These are phyloP conservation scores for Citrullus amarus DNA, from an alignment of 306 rosid genomes.

Conservation along the genomic window DNA sequence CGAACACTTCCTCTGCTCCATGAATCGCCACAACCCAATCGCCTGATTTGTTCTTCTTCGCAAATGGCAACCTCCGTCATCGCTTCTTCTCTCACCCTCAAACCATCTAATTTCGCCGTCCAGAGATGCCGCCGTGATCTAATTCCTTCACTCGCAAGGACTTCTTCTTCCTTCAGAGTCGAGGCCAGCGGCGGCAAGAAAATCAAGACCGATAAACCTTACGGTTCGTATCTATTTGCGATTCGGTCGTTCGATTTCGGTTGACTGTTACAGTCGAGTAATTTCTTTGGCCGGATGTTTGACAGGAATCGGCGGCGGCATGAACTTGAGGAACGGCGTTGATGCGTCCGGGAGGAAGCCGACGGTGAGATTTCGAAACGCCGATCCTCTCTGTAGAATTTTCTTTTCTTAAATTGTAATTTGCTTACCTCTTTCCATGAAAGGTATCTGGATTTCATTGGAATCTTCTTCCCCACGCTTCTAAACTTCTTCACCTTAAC, in stretches of 20 bases:
- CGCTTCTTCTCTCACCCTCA: conserved; percentile 60
- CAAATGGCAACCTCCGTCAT: conserved; percentile 73
- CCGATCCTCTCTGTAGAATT: neutral
- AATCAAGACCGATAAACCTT: conserved; percentile 69
- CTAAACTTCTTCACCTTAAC: too few relatives aligned
- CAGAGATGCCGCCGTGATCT: conserved; percentile 34
- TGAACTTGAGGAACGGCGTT: conserved; percentile 49
- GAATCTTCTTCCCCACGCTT: too few relatives aligned
- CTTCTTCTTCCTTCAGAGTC: conserved; percentile 47
- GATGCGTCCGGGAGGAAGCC: conserved; percentile 87
- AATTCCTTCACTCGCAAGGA: conserved; percentile 51
- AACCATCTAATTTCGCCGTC: conserved; percentile 46
- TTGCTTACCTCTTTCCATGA: too few relatives aligned
- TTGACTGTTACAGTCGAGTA: too few relatives aligned
- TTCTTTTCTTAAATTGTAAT: too few relatives aligned
- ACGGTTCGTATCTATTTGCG: conserved; percentile 24
- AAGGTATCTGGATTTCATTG: too few relatives aligned
- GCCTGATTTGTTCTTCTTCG: neutral
- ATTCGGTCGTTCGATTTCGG: too few relatives aligned
- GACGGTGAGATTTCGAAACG: conserved; percentile 21
- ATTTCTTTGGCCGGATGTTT: neutral
- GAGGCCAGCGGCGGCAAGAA: conserved; percentile 68
- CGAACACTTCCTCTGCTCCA: neutral
- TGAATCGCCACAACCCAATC: neutral
- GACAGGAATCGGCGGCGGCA: conserved; percentile 63